Conservation (phyloP, 116 monocot species). For the Trichopus zeylanicus region DNA sequence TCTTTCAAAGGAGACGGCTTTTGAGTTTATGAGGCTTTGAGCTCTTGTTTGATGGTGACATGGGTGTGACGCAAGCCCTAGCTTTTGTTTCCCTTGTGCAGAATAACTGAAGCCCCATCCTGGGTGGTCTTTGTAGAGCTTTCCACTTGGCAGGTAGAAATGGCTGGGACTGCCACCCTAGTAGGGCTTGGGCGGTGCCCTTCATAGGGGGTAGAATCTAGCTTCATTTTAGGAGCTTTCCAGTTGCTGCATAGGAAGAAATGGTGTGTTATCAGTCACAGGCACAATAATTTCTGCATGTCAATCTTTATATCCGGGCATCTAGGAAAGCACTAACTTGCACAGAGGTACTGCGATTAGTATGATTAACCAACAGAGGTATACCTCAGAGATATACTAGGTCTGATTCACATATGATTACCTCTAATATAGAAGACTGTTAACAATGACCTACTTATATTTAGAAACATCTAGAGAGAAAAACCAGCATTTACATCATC, state of each 20-base stretch:
- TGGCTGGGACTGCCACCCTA: not conserved
- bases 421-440: too few relatives aligned
- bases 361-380: not conserved
- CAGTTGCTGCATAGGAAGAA: not conserved
- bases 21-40: too few relatives aligned
- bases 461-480: not conserved
- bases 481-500: not conserved
- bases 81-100: not conserved
- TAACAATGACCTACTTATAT: not conserved
- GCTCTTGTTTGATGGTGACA: not conserved
- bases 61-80: not conserved
- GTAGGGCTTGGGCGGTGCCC: not conserved
- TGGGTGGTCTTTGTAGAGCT: not conserved
- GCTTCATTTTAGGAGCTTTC: too few relatives aligned
- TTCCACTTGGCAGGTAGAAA: slow-evolving; percentile 1
- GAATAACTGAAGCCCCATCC: not conserved
- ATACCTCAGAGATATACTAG: not conserved
- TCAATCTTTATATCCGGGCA: not conserved
- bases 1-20: not conserved
- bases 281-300: not conserved
- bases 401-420: too few relatives aligned
- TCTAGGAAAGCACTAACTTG: not conserved
- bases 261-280: not conserved
- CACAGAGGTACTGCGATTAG: not conserved
- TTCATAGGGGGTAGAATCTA: too few relatives aligned